Conservation (phyloP, 345 rosid genomes). For the Rhodamnia rubescens region DNA sequence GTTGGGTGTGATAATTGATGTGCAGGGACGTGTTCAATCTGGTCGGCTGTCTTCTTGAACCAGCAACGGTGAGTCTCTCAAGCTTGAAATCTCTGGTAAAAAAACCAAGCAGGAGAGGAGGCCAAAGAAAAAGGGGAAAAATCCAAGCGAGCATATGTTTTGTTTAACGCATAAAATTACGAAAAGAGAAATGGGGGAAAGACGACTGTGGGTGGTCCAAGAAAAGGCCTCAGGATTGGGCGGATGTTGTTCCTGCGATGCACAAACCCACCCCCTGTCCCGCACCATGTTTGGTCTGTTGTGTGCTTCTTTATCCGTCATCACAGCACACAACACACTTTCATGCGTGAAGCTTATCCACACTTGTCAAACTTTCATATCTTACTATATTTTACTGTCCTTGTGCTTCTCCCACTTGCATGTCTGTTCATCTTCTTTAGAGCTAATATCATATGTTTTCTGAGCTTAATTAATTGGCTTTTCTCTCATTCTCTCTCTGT, state of each 20-base stretch:
- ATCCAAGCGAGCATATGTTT: neutral
- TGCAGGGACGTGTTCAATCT: slow-evolving; percentile 89
- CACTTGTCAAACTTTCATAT: neutral
- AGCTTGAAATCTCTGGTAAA: neutral
- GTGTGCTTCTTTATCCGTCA: neutral
- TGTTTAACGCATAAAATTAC: neutral
- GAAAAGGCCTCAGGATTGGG: neutral
- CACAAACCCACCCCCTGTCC: fast-evolving
- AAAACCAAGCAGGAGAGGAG: neutral
- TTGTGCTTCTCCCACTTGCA: neutral
- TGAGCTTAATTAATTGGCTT: neutral
- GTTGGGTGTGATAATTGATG: neutral
- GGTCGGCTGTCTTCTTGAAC: slow-evolving; percentile 84
- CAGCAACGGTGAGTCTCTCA: slow-evolving; percentile 74
- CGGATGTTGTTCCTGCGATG: neutral
- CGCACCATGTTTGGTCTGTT: neutral
- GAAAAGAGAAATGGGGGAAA: neutral
- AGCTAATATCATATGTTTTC: neutral
- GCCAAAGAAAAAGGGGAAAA: neutral
- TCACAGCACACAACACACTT: neutral
- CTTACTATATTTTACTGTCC: neutral
- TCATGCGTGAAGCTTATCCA: neutral
- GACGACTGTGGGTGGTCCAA: neutral
- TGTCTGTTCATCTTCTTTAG: neutral
- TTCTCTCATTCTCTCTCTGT: neutral